A percentile compares a stretch with the other conserved stretches of the same genome.
Conservation (phyloP, 306 rosid species). For the Quercus parvula region DNA sequence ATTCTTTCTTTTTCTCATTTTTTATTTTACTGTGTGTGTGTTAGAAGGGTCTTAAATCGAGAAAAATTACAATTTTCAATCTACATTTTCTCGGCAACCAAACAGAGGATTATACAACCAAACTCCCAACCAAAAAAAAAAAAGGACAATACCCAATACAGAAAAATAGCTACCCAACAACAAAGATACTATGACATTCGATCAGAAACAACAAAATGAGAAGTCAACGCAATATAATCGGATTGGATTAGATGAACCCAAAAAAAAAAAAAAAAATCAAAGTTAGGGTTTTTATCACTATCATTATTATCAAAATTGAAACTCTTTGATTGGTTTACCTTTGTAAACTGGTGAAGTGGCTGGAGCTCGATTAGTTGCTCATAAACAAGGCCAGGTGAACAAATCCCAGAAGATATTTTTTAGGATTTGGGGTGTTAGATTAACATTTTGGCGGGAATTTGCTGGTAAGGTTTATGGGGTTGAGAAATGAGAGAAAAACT, state of each 20-base stretch:
- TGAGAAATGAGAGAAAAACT: background rate
- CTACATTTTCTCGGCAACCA: slow-evolving; percentile 14
- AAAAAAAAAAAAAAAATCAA: slow-evolving; percentile 7
- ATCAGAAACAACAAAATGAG: background rate
- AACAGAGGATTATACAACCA: slow-evolving; percentile 8
- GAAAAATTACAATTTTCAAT: background rate
- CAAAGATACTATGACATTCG: background rate
- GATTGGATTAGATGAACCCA: background rate
- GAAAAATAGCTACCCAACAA: background rate
- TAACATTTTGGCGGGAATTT: slow-evolving; percentile 17
- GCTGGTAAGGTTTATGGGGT: background rate
- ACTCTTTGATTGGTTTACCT: slow-evolving; percentile 36
- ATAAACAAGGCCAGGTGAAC: slow-evolving; percentile 6
- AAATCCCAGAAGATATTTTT: background rate
- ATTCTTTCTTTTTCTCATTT: background rate
- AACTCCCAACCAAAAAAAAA: background rate
- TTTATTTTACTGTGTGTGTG: background rate
- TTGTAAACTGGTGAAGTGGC: slow-evolving; percentile 34
- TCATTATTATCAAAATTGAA: no score
- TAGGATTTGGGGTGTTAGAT: background rate
- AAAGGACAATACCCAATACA: background rate
- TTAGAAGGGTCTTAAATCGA: background rate
- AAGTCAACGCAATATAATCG: slow-evolving; percentile 26
- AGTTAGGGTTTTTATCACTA: slow-evolving; percentile 29
- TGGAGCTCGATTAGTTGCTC: slow-evolving; percentile 40